Evolutionary conservation across 2,329 filamentous ascomycete genomes (phyloP), one percentile per base, ranked within the genome.

Genomic region (Talaromyces sp.): DNA sequence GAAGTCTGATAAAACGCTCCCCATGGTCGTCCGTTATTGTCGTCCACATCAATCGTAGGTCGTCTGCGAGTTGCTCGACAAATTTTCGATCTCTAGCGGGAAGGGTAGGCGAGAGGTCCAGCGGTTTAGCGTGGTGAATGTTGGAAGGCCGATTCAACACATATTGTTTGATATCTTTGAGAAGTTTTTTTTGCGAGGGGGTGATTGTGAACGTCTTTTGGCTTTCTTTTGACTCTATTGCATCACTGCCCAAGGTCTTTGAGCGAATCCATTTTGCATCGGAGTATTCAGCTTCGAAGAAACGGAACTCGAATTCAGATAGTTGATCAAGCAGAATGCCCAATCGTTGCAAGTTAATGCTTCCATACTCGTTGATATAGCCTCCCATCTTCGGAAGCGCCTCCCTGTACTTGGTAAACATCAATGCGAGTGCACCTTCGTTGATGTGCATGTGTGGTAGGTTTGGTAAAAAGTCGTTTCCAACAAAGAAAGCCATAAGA

Each of bases 401-500:
- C 57, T 90, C 85, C 79, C 98, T 98, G 84, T 99, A 99, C 66
- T 97, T 88, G 74, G 90, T 90, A 78, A 99, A 99, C 95, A 99
- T 99, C 74, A 95, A 89, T 27, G 94, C 92, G 78, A 99, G 82
- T 24, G 96, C 95, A 69, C 95, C 96, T 79, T 99, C 96, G 78
- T 99, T 99, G 79, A 99, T 99, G 79, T 99, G 95, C 69, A 99
- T 81, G 74, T 96, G 92, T 5, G 96, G 96, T 66, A 99, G 84
- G 79, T 99, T 97, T 3, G 95, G 95, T 77, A 99, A 85, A 81
- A 99, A 99, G 85, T 99, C 95, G 79, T 99, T 99, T 75, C 95
- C 95, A 73, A 99, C 92, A 78, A 99, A 99, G 82, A 99, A 99
- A 57, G 93, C 94, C 93, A 99, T 97, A 67, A 99, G 86, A 75